Evolutionary conservation across 73 alveolate genomes (phyloP).

Genomic region (Stentor roeselii): DNA sequence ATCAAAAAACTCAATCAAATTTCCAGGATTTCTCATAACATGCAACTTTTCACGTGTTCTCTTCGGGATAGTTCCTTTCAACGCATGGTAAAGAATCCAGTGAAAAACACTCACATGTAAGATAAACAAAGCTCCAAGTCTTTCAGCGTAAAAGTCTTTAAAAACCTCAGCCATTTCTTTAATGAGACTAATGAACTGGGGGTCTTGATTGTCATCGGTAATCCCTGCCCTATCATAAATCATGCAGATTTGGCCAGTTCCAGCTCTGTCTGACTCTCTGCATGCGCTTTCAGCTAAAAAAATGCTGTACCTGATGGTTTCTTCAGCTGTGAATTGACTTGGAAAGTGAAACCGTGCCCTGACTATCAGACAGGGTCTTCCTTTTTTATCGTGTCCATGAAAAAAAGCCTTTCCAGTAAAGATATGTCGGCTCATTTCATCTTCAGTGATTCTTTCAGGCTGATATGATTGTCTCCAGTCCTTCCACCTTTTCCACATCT

Average conservation of each 20-base stretch:
- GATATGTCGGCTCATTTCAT: constrained; percentile 24
- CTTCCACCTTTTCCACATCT: constrained; percentile 51
- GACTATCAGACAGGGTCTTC: constrained; percentile 39
- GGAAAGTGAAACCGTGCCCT: constrained; percentile 47
- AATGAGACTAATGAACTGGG: constrained; percentile 28
- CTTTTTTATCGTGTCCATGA: constrained; percentile 42
- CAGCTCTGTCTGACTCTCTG: constrained; percentile 31
- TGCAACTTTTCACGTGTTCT: constrained; percentile 49
- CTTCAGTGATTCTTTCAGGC: constrained; percentile 41
- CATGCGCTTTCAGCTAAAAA: constrained; percentile 40
- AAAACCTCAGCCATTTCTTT: constrained; percentile 26
- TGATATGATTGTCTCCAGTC: constrained; percentile 47
- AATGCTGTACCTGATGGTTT: constrained; percentile 41
- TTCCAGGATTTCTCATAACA: constrained; percentile 5
- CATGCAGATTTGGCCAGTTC: constrained; percentile 38
- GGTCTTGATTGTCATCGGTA: constrained; percentile 33
- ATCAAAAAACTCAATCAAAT: background rate
- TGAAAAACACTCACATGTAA: constrained; percentile 49
- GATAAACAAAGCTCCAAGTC: constrained; percentile 45
- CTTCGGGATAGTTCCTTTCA: constrained; percentile 48
- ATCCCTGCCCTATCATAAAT: constrained; percentile 51
- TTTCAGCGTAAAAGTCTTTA: constrained; percentile 55
- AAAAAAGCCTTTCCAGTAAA: constrained; percentile 39
- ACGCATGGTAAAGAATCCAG: constrained; percentile 33
- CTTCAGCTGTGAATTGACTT: constrained; percentile 37